A percentile compares a stretch with the other conserved stretches of the same genome.
phyloP scores from a whole-genome alignment of 768 basidiomycete species.

The Russula sp. region DNA sequence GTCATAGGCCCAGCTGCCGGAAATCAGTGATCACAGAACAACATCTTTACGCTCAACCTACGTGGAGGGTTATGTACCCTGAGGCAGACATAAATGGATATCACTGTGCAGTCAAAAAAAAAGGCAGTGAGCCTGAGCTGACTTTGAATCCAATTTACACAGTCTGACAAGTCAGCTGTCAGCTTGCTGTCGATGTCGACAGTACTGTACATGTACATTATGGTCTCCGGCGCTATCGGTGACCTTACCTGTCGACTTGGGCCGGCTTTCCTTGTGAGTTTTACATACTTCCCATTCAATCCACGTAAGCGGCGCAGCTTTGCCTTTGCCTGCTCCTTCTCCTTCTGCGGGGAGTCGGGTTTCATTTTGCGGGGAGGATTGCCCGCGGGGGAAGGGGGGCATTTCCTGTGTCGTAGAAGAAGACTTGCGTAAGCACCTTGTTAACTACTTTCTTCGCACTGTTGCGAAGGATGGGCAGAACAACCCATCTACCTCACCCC shows the following conservation, averaged over 20 bases:
- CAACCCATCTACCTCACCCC: conserved; percentile 44
- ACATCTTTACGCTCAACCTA: no score
- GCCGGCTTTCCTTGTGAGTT: conserved; percentile 2
- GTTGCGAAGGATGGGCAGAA: conserved; percentile 53
- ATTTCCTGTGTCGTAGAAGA: no score
- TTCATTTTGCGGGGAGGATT: neutral
- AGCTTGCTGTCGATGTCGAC: no score
- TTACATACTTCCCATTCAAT: neutral
- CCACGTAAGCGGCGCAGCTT: neutral
- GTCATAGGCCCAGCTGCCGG: no score
- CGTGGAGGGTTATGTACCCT: no score
- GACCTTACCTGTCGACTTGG: conserved; percentile 15
- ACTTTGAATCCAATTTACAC: neutral
- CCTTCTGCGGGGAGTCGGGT: neutral
- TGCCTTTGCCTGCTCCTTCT: neutral
- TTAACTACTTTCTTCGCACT: no score
- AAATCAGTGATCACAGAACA: no score
- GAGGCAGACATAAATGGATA: no score
- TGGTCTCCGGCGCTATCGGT: conserved; percentile 2
- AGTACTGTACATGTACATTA: no score
- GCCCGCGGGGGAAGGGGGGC: no score
- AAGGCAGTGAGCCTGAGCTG: neutral
- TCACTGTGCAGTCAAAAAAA: no score
- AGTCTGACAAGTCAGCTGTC: neutral
- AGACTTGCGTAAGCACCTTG: no score